Evolutionary conservation across 768 basidiomycete genomes (phyloP).

Genomic region (Lyophyllum semitale): DNA sequence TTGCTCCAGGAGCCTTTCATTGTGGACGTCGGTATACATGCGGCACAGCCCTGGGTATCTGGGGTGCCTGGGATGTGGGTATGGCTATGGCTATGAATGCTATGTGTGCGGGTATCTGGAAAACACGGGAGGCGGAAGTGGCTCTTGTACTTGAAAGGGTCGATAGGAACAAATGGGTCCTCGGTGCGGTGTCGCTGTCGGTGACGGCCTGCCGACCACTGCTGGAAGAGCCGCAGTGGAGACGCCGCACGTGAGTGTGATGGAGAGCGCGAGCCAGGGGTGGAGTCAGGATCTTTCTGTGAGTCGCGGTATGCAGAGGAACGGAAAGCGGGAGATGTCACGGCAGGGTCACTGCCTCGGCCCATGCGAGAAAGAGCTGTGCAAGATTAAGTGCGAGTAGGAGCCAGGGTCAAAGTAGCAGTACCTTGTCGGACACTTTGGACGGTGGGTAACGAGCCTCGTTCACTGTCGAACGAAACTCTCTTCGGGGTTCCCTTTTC

Average conservation of each 20-base stretch:
- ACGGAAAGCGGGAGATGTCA: slow-evolving; percentile 33
- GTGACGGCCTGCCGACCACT: slow-evolving; percentile 52
- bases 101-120: slow-evolving; percentile 8
- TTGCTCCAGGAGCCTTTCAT: slow-evolving; percentile 7
- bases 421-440: slow-evolving; percentile 43
- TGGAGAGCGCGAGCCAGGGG: slow-evolving; percentile 42
- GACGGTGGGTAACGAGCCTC: slow-evolving; percentile 38
- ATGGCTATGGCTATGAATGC: slow-evolving; percentile 3
- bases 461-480: slow-evolving; percentile 59
- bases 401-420: slow-evolving; percentile 4
- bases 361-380: slow-evolving; percentile 31
- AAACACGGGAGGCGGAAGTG: slow-evolving; percentile 19
- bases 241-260: slow-evolving; percentile 54
- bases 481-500: slow-evolving; percentile 50
- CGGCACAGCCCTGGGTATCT: slow-evolving; percentile 9
- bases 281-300: slow-evolving; percentile 24
- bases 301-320: slow-evolving; percentile 26
- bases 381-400: not conserved
- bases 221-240: slow-evolving; percentile 60
- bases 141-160: slow-evolving; percentile 47
- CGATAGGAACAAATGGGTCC: slow-evolving; percentile 56
- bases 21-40: slow-evolving; percentile 4
- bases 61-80: not conserved
- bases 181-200: slow-evolving; percentile 43
- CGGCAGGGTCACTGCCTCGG: slow-evolving; percentile 34